Evolutionary conservation across 1,284 basidiomycete species (phyloP).

Genomic region (Ceratobasidium sp.): DNA sequence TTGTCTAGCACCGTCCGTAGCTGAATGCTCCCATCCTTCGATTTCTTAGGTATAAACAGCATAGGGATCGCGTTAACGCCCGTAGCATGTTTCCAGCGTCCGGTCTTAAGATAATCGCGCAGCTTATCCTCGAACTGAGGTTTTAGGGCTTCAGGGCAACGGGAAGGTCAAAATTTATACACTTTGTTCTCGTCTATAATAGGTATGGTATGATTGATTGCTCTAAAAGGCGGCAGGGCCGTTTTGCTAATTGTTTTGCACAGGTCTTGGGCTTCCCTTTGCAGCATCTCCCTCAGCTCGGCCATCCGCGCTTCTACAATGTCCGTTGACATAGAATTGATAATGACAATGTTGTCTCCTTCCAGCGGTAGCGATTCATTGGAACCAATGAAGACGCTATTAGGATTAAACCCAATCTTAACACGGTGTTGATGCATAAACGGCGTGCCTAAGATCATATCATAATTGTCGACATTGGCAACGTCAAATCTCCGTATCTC

Average conservation of each 20-base stretch:
- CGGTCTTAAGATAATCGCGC: constrained; percentile 41
- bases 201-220: constrained; percentile 57
- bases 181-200: constrained; percentile 41
- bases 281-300: constrained; percentile 42
- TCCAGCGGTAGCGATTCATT: background rate
- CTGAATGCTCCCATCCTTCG: constrained; percentile 4
- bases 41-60: constrained; percentile 55
- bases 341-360: background rate
- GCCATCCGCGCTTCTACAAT: background rate
- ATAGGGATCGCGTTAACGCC: constrained; percentile 53
- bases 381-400: background rate
- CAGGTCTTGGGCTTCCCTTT: constrained; percentile 48
- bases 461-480: constrained; percentile 50
- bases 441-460: constrained; percentile 52
- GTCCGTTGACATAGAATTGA: constrained; percentile 27
- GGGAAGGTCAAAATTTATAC: background rate
- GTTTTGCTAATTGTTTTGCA: constrained; percentile 50
- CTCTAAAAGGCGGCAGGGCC: constrained; percentile 52
- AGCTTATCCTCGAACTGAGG: background rate
- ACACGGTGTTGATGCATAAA: constrained; percentile 46
- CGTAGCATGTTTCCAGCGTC: constrained; percentile 51
- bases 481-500: constrained; percentile 52
- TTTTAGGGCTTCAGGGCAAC: constrained; percentile 6
- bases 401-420: background rate
- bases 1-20: constrained; percentile 55